Evolutionary conservation across 345 rosid genomes (phyloP).

Genomic region (Euphorbia peplus): DNA sequence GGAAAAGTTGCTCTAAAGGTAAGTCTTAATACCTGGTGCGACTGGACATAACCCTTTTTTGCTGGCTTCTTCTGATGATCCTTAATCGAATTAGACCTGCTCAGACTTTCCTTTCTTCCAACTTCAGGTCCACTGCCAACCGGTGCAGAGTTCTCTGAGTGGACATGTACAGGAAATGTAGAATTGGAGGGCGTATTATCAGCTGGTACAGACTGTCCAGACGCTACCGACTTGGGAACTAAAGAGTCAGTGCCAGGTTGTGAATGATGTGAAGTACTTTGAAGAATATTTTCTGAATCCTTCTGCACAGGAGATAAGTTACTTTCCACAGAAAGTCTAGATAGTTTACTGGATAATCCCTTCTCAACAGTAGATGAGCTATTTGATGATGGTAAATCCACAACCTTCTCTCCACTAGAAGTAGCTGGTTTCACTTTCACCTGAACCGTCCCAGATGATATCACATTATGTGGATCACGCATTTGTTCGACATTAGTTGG

Average conservation of each 20-base stretch:
- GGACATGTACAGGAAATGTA: slow-evolving; percentile 22
- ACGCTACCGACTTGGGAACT: slow-evolving; percentile 24
- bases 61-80: slow-evolving; percentile 43
- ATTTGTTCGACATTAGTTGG: slow-evolving; percentile 35
- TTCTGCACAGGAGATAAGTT: slow-evolving; percentile 28
- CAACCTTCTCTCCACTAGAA: slow-evolving; percentile 41
- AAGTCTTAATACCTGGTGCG: slow-evolving; percentile 43
- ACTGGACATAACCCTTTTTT: slow-evolving; percentile 39
- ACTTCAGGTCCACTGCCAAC: slow-evolving; percentile 28
- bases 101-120: slow-evolving; percentile 36
- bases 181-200: slow-evolving; percentile 20
- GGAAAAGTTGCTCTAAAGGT: neutral
- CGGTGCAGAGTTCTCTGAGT: slow-evolving; percentile 30
- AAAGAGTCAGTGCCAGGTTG: slow-evolving; percentile 38
- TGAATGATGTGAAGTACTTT: slow-evolving; percentile 33
- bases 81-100: slow-evolving; percentile 52
- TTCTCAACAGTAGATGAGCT: slow-evolving; percentile 37
- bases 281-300: slow-evolving; percentile 33
- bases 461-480: slow-evolving; percentile 37
- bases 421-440: slow-evolving; percentile 51
- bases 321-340: slow-evolving; percentile 38
- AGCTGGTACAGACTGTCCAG: slow-evolving; percentile 29
- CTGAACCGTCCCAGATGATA: slow-evolving; percentile 38
- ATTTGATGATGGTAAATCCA: slow-evolving; percentile 25
- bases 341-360: slow-evolving; percentile 38